These are phyloP conservation scores for Diaporthe ampelina DNA, from an alignment of 2,329 filamentous ascomycete genomes.

Conservation along the genomic window DNA sequence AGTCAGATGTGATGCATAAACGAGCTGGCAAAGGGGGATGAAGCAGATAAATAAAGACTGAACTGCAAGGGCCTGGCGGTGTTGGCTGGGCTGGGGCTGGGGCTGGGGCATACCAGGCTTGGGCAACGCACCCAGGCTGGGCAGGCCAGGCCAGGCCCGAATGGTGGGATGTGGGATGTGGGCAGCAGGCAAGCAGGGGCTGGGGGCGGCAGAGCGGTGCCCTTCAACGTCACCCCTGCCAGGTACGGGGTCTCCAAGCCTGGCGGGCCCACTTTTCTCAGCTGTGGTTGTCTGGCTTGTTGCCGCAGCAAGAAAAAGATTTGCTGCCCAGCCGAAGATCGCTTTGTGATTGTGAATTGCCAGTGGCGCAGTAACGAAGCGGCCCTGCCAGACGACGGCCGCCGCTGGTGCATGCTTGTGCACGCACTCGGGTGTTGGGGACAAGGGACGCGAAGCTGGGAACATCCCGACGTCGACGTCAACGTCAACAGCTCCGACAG, in stretches of 20 bases:
- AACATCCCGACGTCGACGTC: background rate
- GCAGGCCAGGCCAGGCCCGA: slow-evolving; percentile 7
- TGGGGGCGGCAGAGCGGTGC: background rate
- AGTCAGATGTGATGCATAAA: background rate
- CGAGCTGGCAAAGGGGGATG: slow-evolving; percentile 14
- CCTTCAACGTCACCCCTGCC: slow-evolving; percentile 35
- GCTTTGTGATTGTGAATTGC: slow-evolving; percentile 32
- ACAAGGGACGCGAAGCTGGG: slow-evolving; percentile 5
- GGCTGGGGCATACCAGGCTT: slow-evolving; percentile 5
- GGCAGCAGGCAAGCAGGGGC: slow-evolving; percentile 8
- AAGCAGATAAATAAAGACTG: slow-evolving; percentile 36
- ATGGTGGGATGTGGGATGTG: slow-evolving; percentile 22
- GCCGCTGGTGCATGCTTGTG: background rate
- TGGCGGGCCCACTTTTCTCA: slow-evolving; percentile 32
- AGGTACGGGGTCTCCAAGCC: slow-evolving; percentile 32
- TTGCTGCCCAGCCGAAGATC: slow-evolving; percentile 37
- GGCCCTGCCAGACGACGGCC: slow-evolving; percentile 16
- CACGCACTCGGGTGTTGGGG: background rate
- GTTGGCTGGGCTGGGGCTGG: slow-evolving; percentile 24
- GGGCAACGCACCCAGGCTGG: background rate
- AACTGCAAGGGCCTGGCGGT: slow-evolving; percentile 10
- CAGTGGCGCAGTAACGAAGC: slow-evolving; percentile 33
- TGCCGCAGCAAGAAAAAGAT: slow-evolving; percentile 35
- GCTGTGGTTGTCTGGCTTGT: slow-evolving; percentile 33
- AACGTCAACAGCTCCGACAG: background rate